These are phyloP conservation scores for Didymella glomerata DNA, from an alignment of 2,329 filamentous ascomycete species.

Conservation along the genomic window DNA sequence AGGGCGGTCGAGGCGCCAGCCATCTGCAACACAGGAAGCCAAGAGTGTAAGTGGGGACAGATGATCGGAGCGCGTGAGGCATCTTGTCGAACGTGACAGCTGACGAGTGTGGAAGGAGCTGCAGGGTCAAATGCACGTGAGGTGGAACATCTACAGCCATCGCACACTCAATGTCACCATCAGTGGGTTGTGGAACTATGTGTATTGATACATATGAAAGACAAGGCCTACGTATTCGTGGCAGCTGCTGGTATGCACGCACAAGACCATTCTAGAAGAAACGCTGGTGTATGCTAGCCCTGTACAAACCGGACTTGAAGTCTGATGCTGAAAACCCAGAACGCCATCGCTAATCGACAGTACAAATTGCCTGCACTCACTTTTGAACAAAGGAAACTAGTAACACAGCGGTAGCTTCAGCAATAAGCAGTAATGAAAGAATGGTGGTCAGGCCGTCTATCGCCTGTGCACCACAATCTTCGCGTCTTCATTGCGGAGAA, in stretches of 20 bases:
- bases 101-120: slow-evolving; percentile 1
- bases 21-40: slow-evolving; percentile 8
- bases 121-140: slow-evolving; percentile 9
- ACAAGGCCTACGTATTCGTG: background rate
- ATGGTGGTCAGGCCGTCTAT: background rate
- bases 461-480: slow-evolving; percentile 45
- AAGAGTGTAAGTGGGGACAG: background rate
- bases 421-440: background rate
- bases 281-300: background rate
- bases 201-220: background rate
- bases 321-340: slow-evolving; percentile 10
- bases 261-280: background rate
- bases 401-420: slow-evolving; percentile 4
- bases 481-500: slow-evolving; percentile 42
- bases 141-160: background rate
- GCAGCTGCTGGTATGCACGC: background rate
- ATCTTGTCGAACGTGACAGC: slow-evolving; percentile 1
- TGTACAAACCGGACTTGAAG: background rate
- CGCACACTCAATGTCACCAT: background rate
- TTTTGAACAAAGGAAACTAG: slow-evolving; percentile 10
- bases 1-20: background rate
- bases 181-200: background rate
- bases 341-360: slow-evolving; percentile 38
- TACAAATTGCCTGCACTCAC: slow-evolving; percentile 11
- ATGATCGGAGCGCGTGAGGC: slow-evolving; percentile 12